phyloP scores from a whole-genome alignment of 495 filamentous ascomycete genomes.

The Hypoxylon perforatum region DNA sequence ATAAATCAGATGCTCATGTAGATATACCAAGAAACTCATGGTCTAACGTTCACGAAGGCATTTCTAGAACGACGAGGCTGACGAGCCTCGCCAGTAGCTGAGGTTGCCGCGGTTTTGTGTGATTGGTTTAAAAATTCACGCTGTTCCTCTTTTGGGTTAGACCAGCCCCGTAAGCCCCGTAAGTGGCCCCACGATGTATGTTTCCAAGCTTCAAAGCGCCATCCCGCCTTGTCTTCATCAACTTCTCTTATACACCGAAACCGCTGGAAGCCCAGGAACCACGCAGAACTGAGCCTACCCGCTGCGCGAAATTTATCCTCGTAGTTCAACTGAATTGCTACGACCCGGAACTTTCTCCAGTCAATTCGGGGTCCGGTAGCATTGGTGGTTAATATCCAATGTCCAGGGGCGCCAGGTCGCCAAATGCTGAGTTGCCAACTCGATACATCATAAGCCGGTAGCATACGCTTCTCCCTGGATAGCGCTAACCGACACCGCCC shows the following conservation, averaged over 20 bases:
- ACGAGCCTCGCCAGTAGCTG: constrained; percentile 22
- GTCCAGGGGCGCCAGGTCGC: constrained; percentile 8
- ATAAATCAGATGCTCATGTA: background rate
- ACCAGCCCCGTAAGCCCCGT: background rate
- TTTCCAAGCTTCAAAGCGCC: constrained; percentile 6
- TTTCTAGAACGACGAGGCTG: constrained; percentile 16
- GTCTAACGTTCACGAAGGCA: constrained; percentile 5
- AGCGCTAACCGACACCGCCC: background rate
- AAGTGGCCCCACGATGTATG: background rate
- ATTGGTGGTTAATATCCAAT: constrained; percentile 4
- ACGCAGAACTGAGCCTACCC: background rate
- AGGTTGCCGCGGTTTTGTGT: constrained; percentile 16
- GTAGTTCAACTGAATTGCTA: background rate
- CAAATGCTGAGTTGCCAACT: constrained; percentile 15
- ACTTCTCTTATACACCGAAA: constrained; percentile 9
- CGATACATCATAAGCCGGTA: constrained; percentile 8
- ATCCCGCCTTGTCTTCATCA: constrained; percentile 10
- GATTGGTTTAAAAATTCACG: constrained; percentile 13
- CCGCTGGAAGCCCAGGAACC: constrained; percentile 15
- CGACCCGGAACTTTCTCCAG: constrained; percentile 7
- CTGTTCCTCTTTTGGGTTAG: constrained; percentile 11
- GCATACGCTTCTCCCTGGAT: background rate
- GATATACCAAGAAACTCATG: background rate
- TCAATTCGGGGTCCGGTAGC: background rate
- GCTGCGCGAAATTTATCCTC: background rate